A percentile compares a stretch with the other conserved stretches of the same genome.
Conservation (phyloP, 257 asterid genomes). For the Fraxinus pennsylvanica region DNA sequence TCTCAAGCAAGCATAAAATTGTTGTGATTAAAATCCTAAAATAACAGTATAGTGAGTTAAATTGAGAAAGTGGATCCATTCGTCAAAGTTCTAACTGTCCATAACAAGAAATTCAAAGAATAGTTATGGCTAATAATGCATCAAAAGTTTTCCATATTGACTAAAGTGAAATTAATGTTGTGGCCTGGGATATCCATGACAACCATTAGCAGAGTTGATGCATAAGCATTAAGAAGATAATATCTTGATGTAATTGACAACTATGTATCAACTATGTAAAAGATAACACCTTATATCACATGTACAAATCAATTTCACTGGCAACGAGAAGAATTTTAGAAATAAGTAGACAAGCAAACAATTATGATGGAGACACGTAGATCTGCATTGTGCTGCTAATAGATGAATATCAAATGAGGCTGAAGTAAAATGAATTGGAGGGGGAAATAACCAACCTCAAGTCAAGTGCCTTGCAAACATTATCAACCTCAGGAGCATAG, state of each 20-base stretch:
- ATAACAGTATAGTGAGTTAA: not conserved
- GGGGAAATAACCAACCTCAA: conserved; percentile 63
- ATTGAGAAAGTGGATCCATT: not conserved
- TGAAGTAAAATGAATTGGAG: conserved; percentile 13
- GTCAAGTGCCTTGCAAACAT: conserved; percentile 95
- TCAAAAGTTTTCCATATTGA: not conserved
- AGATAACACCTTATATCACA: not conserved
- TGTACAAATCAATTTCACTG: not conserved
- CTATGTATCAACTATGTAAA: not conserved
- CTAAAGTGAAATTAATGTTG: too few species aligned
- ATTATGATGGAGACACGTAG: not conserved
- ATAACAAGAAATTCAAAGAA: not conserved
- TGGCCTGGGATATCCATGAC: not conserved
- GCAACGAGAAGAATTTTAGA: not conserved
- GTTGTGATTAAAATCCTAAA: not conserved
- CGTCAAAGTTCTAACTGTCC: not conserved
- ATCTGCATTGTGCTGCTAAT: not conserved
- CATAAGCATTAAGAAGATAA: not conserved
- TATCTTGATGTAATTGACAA: not conserved
- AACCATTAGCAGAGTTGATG: not conserved
- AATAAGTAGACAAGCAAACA: not conserved
- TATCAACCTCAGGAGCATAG: conserved; percentile 93
- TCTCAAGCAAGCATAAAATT: not conserved
- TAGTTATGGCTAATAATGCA: not conserved
- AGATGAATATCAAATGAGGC: conserved; percentile 15